Percentiles rank a stretch among this genome's conserved stretches.
Evolutionary conservation across 169 alveolate species (phyloP).

Genomic region (Plasmodium inui): DNA sequence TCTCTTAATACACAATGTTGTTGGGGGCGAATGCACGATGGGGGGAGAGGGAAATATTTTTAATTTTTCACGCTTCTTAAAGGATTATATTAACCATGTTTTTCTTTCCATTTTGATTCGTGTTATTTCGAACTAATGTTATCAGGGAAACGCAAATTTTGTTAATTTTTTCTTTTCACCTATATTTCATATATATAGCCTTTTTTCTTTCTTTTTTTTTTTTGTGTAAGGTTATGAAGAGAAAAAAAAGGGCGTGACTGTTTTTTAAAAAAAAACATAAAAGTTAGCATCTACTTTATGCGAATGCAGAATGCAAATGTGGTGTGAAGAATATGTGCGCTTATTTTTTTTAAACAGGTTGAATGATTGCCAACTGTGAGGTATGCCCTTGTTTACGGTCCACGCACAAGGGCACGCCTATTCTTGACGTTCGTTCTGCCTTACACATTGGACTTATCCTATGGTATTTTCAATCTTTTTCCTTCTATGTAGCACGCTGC

Average conservation of each 20-base stretch:
- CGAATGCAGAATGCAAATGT: not conserved
- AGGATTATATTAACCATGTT: not conserved
- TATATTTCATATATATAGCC: not conserved
- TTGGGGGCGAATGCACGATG: conserved; percentile 4
- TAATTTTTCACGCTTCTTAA: not conserved
- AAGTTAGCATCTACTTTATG: not conserved
- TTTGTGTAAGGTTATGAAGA: not conserved
- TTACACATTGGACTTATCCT: not conserved
- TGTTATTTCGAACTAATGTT: not conserved
- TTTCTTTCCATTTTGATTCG: not conserved
- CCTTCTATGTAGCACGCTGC: not conserved
- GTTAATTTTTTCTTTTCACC: not conserved
- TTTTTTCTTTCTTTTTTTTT: not conserved
- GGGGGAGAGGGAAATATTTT: not conserved
- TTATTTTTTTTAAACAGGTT: not conserved
- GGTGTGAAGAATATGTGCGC: not conserved
- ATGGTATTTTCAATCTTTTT: not conserved
- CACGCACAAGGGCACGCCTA: not conserved
- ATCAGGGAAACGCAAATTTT: not conserved
- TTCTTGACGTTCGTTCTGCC: not conserved
- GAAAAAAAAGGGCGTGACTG: not conserved
- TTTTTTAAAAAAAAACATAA: not conserved
- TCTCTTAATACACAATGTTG: not conserved
- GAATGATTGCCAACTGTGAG: not conserved
- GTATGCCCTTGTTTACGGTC: not conserved